phyloP scores from a whole-genome alignment of 1,284 basidiomycete genomes.

The Farysia itapuensis region DNA sequence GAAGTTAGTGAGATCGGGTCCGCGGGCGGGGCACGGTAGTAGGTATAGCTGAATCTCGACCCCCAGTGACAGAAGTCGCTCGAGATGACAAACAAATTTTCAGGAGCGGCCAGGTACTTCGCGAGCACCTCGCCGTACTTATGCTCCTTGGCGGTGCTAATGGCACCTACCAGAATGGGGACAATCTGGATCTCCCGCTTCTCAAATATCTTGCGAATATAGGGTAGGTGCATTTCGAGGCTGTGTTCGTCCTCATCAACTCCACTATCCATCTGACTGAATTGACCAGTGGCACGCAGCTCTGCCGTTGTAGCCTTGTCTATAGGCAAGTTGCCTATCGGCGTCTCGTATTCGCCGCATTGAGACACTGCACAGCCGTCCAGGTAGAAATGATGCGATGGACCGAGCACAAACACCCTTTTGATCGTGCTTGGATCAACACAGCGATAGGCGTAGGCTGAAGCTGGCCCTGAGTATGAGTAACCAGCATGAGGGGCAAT shows the following conservation, averaged over 20 bases:
- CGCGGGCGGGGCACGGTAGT: slow-evolving; percentile 68
- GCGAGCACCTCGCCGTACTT: slow-evolving; percentile 73
- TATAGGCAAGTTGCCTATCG: slow-evolving; percentile 78
- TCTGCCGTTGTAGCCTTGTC: slow-evolving; percentile 73
- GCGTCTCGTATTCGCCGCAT: slow-evolving; percentile 78
- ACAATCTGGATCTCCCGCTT: slow-evolving; percentile 80
- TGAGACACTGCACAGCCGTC: slow-evolving; percentile 80
- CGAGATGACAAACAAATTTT: slow-evolving; percentile 86
- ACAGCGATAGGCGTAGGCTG: slow-evolving; percentile 91
- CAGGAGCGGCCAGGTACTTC: slow-evolving; percentile 73
- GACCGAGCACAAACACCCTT: slow-evolving; percentile 90
- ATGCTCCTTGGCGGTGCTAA: slow-evolving; percentile 68
- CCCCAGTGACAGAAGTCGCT: slow-evolving; percentile 99
- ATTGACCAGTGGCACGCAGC: slow-evolving; percentile 71
- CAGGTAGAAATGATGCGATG: slow-evolving; percentile 89
- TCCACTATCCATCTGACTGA: slow-evolving; percentile 69
- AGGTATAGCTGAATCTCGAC: slow-evolving; percentile 76
- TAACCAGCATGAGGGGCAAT: slow-evolving; percentile 99
- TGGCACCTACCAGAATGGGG: slow-evolving; percentile 86
- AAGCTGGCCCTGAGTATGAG: slow-evolving; percentile 86
- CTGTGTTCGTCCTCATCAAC: slow-evolving; percentile 94
- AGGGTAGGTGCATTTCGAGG: slow-evolving; percentile 96
- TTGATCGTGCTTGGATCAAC: slow-evolving; percentile 79
- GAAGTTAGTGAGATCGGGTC: slow-evolving; percentile 49
- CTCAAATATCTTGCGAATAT: slow-evolving; percentile 82